Conservation (phyloP, 345 rosid genomes). For the Gossypium stocksii region DNA sequence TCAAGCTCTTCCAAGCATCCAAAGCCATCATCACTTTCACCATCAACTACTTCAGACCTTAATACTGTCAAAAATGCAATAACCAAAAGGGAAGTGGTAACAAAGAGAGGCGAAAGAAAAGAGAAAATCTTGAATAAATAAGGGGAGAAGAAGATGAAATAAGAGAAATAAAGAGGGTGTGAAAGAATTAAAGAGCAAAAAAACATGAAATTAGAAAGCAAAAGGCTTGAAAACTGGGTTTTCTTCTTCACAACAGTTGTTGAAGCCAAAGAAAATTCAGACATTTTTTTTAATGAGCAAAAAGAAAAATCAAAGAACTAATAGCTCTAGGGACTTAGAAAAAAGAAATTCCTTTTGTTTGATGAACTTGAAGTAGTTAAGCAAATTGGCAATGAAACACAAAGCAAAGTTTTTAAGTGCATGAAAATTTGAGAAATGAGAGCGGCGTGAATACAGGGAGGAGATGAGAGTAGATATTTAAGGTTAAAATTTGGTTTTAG, state of each 20-base stretch:
- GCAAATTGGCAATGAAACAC: too few relatives aligned
- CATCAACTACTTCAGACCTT: background rate
- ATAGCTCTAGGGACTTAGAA: too few relatives aligned
- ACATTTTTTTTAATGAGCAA: constrained; percentile 26
- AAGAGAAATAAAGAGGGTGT: constrained; percentile 55
- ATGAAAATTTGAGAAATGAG: constrained; percentile 7
- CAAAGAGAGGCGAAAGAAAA: constrained; percentile 78
- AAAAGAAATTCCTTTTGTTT: too few relatives aligned
- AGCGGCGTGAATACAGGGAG: constrained; percentile 60
- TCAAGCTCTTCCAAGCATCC: background rate
- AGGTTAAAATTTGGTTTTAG: too few relatives aligned
- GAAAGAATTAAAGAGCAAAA: constrained; percentile 50
- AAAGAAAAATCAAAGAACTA: too few relatives aligned
- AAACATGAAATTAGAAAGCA: constrained; percentile 45
- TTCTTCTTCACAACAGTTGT: constrained; percentile 24
- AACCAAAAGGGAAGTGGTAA: constrained; percentile 70
- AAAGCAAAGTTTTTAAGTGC: too few relatives aligned
- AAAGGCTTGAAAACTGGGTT: constrained; percentile 33
- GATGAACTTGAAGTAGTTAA: too few relatives aligned
- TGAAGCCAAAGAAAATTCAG: constrained; percentile 38
- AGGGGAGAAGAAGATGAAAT: constrained; percentile 60
- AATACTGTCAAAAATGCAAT: constrained; percentile 44
- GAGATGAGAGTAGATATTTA: background rate
- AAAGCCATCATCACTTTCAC: background rate
- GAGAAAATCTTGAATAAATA: constrained; percentile 70